phyloP scores from a whole-genome alignment of 2,329 filamentous ascomycete species.

The Aureobasidium vineae region DNA sequence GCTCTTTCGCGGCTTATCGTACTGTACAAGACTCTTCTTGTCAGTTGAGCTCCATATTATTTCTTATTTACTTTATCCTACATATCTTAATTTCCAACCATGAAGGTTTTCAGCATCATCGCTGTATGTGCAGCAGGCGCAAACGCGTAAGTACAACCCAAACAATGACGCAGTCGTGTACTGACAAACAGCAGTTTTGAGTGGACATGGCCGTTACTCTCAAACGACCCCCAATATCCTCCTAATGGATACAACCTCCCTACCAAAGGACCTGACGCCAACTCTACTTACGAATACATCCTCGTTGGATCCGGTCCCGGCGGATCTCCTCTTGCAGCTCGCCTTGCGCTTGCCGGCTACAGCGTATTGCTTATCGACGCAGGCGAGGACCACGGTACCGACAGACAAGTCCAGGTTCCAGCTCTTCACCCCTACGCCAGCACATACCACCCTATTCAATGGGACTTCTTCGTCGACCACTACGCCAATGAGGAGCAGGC shows the following conservation, averaged over 20 bases:
- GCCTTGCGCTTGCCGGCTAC: constrained; percentile 60
- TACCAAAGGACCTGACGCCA: constrained; percentile 20
- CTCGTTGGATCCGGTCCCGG: constrained; percentile 62
- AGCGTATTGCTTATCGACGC: constrained; percentile 62
- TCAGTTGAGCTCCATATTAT: background rate
- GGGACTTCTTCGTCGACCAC: constrained; percentile 65
- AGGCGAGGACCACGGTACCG: constrained; percentile 56
- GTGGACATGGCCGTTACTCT: constrained; percentile 10
- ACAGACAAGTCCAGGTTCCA: constrained; percentile 55
- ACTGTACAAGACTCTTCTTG: background rate
- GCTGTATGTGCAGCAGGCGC: constrained; percentile 1
- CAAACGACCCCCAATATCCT: background rate
- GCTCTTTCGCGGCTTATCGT: background rate
- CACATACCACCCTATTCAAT: constrained; percentile 56
- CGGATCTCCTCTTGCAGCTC: constrained; percentile 58
- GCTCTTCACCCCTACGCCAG: constrained; percentile 55
- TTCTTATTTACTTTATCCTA: too few species aligned
- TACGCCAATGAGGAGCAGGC: constrained; percentile 56
- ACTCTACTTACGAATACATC: constrained; percentile 57
- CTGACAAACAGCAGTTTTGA: background rate
- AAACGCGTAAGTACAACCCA: constrained; percentile 4
- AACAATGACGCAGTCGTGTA: background rate
- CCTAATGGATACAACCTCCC: constrained; percentile 17
- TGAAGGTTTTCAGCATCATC: constrained; percentile 15
- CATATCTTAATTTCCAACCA: background rate